Conservation (phyloP, 805 yeast genomes). For the Pichia gijzeniarum region DNA sequence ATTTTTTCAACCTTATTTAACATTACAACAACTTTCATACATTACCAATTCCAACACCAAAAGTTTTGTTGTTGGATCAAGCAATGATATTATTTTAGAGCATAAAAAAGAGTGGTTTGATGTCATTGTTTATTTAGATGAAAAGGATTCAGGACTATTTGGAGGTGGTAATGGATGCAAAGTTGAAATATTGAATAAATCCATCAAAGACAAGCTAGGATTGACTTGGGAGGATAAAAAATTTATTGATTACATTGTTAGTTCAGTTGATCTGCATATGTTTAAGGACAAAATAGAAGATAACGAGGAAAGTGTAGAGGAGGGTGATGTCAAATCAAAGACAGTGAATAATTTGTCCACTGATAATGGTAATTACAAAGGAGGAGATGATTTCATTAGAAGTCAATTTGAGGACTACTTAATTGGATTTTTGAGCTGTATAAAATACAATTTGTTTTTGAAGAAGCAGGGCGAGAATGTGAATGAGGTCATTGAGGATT, state of each 20-base stretch:
- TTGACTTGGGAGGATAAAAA: slow-evolving; percentile 60
- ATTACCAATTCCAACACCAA: slow-evolving; percentile 49
- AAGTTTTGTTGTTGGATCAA: slow-evolving; percentile 76
- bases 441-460: slow-evolving; percentile 59
- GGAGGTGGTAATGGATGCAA: slow-evolving; percentile 10
- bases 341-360: slow-evolving; percentile 33
- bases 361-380: slow-evolving; percentile 40
- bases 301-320: slow-evolving; percentile 10
- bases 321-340: slow-evolving; percentile 29
- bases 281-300: not conserved
- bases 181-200: slow-evolving; percentile 40
- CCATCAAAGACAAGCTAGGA: slow-evolving; percentile 38
- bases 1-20: slow-evolving; percentile 88
- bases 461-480: slow-evolving; percentile 25
- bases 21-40: slow-evolving; percentile 83
- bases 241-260: slow-evolving; percentile 58
- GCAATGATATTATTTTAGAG: slow-evolving; percentile 72
- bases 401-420: slow-evolving; percentile 87
- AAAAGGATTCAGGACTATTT: slow-evolving; percentile 15
- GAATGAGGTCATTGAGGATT: slow-evolving; percentile 7
- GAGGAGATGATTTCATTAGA: slow-evolving; percentile 84
- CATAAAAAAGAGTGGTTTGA: slow-evolving; percentile 61
- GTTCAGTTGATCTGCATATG: slow-evolving; percentile 39
- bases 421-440: slow-evolving; percentile 64
- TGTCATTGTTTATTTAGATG: slow-evolving; percentile 63